phyloP scores from a whole-genome alignment of 2,329 filamentous ascomycete species.

The Fusarium anthophilum region DNA sequence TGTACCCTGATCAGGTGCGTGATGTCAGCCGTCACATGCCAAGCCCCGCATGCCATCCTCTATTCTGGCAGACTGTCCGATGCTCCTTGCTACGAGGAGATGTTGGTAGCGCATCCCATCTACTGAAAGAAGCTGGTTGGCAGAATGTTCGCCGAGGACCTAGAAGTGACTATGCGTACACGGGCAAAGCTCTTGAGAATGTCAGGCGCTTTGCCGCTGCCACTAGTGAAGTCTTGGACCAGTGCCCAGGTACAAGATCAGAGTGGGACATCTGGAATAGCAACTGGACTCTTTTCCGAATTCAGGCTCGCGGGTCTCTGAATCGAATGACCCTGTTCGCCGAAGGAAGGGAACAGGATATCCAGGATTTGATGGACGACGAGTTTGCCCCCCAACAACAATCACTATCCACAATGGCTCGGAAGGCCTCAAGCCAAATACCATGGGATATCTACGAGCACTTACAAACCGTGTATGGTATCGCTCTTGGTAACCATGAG shows the following conservation, averaged over 20 bases:
- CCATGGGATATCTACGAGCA: conserved; percentile 93
- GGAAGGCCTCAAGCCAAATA: conserved; percentile 85
- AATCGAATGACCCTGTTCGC: conserved; percentile 80
- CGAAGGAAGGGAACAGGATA: conserved; percentile 71
- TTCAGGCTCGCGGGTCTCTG: conserved; percentile 74
- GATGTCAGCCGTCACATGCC: conserved; percentile 71
- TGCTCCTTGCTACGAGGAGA: conserved; percentile 79
- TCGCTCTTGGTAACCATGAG: conserved; percentile 78
- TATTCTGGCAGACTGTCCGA: conserved; percentile 89
- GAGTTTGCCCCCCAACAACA: conserved; percentile 54
- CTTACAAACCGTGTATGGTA: conserved; percentile 80
- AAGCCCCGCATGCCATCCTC: conserved; percentile 77
- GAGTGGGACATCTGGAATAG: conserved; percentile 86
- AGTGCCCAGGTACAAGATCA: conserved; percentile 73
- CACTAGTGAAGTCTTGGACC: conserved; percentile 74
- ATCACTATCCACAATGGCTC: conserved; percentile 70
- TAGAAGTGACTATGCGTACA: conserved; percentile 73
- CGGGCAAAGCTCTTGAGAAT: conserved; percentile 78
- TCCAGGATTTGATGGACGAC: conserved; percentile 44
- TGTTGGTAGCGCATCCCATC: conserved; percentile 69
- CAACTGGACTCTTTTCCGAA: conserved; percentile 86
- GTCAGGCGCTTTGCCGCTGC: conserved; percentile 76
- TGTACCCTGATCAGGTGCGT: conserved; percentile 73
- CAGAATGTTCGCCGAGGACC: conserved; percentile 76
- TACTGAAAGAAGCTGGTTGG: conserved; percentile 82